Evolutionary conservation across 2,329 filamentous ascomycete species (phyloP).

Genomic region (Trichoderma citrinoviride): DNA sequence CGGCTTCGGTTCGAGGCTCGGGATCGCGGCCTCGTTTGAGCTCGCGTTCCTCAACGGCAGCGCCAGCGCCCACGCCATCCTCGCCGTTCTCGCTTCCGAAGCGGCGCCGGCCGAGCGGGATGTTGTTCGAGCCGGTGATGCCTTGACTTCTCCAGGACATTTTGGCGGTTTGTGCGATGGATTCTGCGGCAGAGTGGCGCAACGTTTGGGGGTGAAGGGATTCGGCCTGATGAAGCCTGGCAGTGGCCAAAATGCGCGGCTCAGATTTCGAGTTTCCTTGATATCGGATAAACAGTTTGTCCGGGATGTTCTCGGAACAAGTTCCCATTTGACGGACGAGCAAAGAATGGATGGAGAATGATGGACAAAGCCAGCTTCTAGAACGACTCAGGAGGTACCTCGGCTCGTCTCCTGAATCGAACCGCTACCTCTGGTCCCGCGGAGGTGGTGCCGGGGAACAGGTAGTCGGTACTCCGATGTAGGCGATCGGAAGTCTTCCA

Average conservation of each 20-base stretch:
- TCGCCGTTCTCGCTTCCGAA: conserved; percentile 59
- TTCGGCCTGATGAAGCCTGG: not conserved
- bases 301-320: not conserved
- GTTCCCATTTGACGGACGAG: not conserved
- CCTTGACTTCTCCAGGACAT: conserved; percentile 74
- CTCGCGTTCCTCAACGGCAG: conserved; percentile 41
- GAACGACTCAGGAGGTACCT: not conserved
- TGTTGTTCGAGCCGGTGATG: conserved; percentile 97
- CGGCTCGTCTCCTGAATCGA: not conserved
- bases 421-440: not conserved
- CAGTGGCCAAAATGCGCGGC: conserved; percentile 17
- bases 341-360: too few relatives aligned
- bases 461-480: not conserved
- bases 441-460: not conserved
- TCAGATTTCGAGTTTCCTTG: not conserved
- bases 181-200: not conserved
- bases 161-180: conserved; percentile 27
- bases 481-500: conserved; percentile 1
- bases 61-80: conserved; percentile 27
- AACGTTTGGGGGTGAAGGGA: not conserved
- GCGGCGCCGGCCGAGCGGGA: conserved; percentile 87
- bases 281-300: not conserved
- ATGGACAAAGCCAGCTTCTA: not conserved
- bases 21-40: conserved; percentile 91
- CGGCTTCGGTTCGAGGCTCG: conserved; percentile 64